Conservation (phyloP, 805 yeast genomes). For the Schizosaccharomyces osmophilus region DNA sequence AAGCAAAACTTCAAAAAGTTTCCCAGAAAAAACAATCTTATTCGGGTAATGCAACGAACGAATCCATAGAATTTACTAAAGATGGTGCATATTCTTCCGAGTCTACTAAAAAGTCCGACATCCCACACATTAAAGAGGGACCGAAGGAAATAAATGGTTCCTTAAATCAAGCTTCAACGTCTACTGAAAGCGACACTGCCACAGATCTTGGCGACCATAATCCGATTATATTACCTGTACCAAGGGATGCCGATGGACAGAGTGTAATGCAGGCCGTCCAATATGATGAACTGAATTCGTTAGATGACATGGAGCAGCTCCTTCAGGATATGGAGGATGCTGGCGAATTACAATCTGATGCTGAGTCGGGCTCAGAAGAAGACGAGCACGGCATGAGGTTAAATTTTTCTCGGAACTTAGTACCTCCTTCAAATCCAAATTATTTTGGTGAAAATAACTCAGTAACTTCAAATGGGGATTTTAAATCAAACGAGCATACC, state of each 20-base stretch:
- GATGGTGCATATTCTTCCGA: neutral
- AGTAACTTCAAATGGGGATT: neutral
- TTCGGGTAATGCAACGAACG: neutral
- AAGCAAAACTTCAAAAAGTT: neutral
- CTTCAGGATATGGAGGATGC: neutral
- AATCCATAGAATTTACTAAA: neutral
- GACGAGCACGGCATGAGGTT: neutral
- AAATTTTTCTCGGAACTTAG: neutral
- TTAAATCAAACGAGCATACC: no score
- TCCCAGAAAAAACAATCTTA: neutral
- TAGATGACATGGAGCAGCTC: neutral
- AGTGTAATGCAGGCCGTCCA: neutral
- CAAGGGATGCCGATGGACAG: neutral
- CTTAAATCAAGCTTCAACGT: no score
- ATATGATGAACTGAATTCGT: neutral
- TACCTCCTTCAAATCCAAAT: neutral
- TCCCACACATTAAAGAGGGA: neutral
- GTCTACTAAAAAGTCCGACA: no score
- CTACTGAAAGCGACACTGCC: no score
- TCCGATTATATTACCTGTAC: neutral
- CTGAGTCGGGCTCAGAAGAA: neutral
- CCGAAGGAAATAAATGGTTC: no score
- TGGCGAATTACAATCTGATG: neutral
- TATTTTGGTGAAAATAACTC: neutral
- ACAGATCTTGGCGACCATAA: no score